A percentile compares a stretch with the other conserved stretches of the same genome.
These are phyloP conservation scores for Jatropha curcas DNA, from an alignment of 345 rosid genomes.

Conservation along the genomic window DNA sequence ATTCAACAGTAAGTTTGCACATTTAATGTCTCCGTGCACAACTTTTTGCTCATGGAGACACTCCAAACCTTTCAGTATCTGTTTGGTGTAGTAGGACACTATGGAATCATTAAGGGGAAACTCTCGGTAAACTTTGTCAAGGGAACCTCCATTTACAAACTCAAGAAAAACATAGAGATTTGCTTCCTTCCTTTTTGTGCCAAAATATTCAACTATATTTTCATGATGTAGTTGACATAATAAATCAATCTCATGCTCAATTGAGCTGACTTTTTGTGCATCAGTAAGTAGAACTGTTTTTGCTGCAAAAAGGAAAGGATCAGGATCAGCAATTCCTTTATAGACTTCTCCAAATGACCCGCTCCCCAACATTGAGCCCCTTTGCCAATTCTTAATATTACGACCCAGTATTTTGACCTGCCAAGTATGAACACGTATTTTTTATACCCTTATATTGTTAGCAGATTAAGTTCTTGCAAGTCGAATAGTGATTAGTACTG, in stretches of 20 bases:
- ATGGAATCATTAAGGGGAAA: background rate
- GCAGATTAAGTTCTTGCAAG: too few relatives aligned
- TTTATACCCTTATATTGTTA: too few relatives aligned
- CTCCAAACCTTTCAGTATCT: background rate
- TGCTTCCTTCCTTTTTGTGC: background rate
- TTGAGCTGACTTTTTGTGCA: too few relatives aligned
- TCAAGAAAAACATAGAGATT: background rate
- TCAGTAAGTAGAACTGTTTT: background rate
- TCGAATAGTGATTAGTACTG: too few relatives aligned
- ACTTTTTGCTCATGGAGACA: background rate
- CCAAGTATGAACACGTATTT: too few relatives aligned
- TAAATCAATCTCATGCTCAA: background rate
- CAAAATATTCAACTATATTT: background rate
- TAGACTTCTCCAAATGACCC: background rate
- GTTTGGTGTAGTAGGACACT: background rate
- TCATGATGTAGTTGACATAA: background rate
- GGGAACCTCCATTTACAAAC: background rate
- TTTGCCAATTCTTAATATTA: background rate
- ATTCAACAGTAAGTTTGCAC: background rate
- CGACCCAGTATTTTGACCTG: background rate
- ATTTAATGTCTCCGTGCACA: background rate
- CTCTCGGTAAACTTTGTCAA: too few relatives aligned
- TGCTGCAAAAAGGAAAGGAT: background rate
- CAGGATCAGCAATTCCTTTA: background rate
- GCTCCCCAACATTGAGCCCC: background rate